Evolutionary conservation across 2,329 filamentous ascomycete species (phyloP).

Genomic region (Colletotrichum simmondsii): DNA sequence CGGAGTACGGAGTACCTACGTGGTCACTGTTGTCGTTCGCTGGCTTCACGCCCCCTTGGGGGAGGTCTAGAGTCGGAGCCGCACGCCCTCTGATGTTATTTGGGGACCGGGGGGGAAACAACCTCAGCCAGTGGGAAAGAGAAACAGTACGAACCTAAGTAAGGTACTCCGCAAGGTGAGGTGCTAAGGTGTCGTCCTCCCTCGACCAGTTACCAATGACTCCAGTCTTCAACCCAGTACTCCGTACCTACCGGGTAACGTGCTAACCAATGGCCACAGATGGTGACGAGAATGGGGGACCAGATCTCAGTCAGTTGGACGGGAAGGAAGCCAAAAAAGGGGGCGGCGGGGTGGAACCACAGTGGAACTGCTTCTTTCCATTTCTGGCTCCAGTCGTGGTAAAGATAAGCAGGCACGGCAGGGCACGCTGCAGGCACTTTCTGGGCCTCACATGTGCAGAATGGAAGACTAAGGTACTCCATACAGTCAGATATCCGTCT

Average conservation of each 20-base stretch:
- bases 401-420: background rate
- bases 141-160: too few species aligned
- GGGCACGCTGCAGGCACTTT: background rate
- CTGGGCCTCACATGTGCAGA: background rate
- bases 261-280: background rate
- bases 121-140: too few species aligned
- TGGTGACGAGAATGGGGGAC: background rate
- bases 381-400: conserved; percentile 8
- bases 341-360: conserved; percentile 10
- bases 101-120: background rate
- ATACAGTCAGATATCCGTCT: too few species aligned
- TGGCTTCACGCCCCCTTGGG: conserved; percentile 15
- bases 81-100: conserved; percentile 11
- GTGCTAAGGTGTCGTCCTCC: background rate
- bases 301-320: conserved; percentile 8
- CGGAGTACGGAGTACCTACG: background rate
- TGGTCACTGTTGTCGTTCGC: background rate
- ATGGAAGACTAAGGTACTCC: background rate
- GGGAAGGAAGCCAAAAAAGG: conserved; percentile 16
- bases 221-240: too few species aligned
- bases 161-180: too few species aligned
- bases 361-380: conserved; percentile 15
- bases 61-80: conserved; percentile 1
- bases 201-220: background rate
- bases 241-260: too few species aligned